Percentiles rank a stretch among this genome's conserved stretches.
These are phyloP conservation scores for Drechslera avenae DNA, from an alignment of 2,329 filamentous ascomycete genomes.

Conservation along the genomic window DNA sequence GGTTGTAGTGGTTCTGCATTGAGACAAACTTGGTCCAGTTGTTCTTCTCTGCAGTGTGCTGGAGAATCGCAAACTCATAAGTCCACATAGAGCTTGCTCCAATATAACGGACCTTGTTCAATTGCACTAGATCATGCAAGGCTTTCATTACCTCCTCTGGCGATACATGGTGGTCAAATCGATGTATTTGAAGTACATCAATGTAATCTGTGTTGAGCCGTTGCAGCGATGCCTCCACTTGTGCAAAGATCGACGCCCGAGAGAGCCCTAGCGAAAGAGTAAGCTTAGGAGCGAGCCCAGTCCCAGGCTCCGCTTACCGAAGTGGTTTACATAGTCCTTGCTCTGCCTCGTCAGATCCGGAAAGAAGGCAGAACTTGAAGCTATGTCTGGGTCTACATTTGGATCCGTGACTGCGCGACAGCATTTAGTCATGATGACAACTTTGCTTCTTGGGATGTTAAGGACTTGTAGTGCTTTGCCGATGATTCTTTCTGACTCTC, in stretches of 20 bases:
- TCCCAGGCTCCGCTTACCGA: too few relatives aligned
- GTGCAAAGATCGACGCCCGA: conserved; percentile 42
- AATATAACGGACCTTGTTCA: conserved; percentile 34
- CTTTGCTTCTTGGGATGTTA: conserved; percentile 34
- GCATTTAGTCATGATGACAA: conserved; percentile 41
- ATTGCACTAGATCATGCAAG: conserved; percentile 26
- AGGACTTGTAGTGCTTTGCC: conserved; percentile 32
- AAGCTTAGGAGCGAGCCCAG: too few relatives aligned
- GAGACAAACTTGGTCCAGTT: conserved; percentile 35
- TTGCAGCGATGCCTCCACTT: conserved; percentile 28
- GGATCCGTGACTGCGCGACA: conserved; percentile 5
- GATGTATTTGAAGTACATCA: conserved; percentile 33
- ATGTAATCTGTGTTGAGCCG: conserved; percentile 28
- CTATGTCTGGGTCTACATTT: too few relatives aligned
- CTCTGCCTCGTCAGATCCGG: conserved; percentile 1
- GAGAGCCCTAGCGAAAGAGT: too few relatives aligned
- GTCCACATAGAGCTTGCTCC: conserved; percentile 24
- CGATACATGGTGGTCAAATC: conserved; percentile 19
- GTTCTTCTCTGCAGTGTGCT: neutral
- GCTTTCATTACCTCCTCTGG: conserved; percentile 32
- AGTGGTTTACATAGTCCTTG: neutral
- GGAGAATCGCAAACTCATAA: neutral
- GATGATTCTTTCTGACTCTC: conserved; percentile 36
- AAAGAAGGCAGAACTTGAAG: too few relatives aligned
- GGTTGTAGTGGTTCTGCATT: conserved; percentile 59